Evolutionary conservation across 1,284 basidiomycete genomes (phyloP).

Genomic region (Papiliotrema terrestris): DNA sequence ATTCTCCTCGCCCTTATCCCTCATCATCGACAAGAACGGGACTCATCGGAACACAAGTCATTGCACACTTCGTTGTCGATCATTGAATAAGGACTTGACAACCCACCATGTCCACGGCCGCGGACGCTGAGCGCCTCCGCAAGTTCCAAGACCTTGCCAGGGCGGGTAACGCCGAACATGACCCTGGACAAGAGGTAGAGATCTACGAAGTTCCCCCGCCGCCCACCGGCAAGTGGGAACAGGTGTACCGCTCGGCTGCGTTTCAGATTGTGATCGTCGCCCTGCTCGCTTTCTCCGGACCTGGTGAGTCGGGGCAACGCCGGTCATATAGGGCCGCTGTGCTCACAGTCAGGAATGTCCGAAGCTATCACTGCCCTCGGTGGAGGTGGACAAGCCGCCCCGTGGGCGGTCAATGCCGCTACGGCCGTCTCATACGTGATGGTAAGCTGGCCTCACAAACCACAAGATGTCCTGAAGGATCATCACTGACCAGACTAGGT

Average conservation of each 20-base stretch:
- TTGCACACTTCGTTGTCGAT: no score
- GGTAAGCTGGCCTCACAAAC: no score
- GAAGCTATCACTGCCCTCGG: slow-evolving; percentile 12
- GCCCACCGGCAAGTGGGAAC: background rate
- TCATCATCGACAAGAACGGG: no score
- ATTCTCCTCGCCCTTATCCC: no score
- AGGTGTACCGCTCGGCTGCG: slow-evolving; percentile 5
- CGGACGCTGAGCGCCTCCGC: background rate
- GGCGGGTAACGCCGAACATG: background rate
- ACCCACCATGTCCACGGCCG: background rate
- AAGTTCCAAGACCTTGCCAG: background rate
- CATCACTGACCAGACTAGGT: slow-evolving; percentile 2
- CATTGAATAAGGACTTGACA: no score
- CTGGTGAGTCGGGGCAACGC: background rate
- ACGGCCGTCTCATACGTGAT: background rate
- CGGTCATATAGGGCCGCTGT: no score
- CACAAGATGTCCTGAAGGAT: no score
- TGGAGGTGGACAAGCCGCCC: slow-evolving; percentile 13
- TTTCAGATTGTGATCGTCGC: slow-evolving; percentile 8
- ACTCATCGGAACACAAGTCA: no score
- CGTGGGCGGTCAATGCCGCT: slow-evolving; percentile 11
- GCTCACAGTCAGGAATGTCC: slow-evolving; percentile 1
- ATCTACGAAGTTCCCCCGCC: slow-evolving; percentile 1
- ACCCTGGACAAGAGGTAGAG: slow-evolving; percentile 1
- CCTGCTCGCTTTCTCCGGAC: slow-evolving; percentile 9